Evolutionary conservation across 2,329 filamentous ascomycete genomes (phyloP), one percentile per base, ranked within the genome.

Genomic region (Beauveria pseudobassiana): DNA sequence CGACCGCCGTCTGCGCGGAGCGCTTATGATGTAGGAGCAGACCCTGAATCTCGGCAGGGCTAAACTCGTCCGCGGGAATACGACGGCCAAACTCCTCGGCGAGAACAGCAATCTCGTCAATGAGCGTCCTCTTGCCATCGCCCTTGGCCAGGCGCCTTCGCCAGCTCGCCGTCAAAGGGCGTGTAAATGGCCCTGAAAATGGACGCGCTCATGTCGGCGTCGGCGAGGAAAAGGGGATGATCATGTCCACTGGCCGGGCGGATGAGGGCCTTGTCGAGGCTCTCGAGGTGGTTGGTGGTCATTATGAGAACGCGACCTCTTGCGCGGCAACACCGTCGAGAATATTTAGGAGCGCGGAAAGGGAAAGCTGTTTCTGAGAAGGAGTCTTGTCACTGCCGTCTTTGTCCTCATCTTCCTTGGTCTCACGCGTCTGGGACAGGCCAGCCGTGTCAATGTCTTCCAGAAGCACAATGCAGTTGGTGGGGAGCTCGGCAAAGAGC

Each of bases 281-380:
- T 83, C 64, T 86, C 82, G 0, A 84, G 59, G 69, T 86, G 82
- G 66, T 87, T 87, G n/a, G 84, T 86, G 2, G 84, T 87, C 84
- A 86, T 87, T 70, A 87, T 81, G 16, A 87, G 77, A 5, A 86
- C 77, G n/a, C 83, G 80, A 7, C 84, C 68, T 87, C 84, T 64
- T 86, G 82, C 9, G 83, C 85, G 20, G 83, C 83, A 7, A 87
- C 84, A 45, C 91, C 89, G 67, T 96, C 90, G 46, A 95, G 86
- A 52, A 90, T 88, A 73, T 95, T 95, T 53, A 95, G 83, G 2
- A 95, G 78, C 0, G 89, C 89, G 0, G 89, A 91, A 2, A 95
- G 80, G 0, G 88, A 90, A 50, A 95, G 74, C 4, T 80, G 74
- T 2, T 69, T 69, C 18, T 59, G 48, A 3, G 24, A 22, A 10